These are phyloP conservation scores for Kuraishia piskuri DNA, from an alignment of 805 yeast genomes.

Conservation along the genomic window DNA sequence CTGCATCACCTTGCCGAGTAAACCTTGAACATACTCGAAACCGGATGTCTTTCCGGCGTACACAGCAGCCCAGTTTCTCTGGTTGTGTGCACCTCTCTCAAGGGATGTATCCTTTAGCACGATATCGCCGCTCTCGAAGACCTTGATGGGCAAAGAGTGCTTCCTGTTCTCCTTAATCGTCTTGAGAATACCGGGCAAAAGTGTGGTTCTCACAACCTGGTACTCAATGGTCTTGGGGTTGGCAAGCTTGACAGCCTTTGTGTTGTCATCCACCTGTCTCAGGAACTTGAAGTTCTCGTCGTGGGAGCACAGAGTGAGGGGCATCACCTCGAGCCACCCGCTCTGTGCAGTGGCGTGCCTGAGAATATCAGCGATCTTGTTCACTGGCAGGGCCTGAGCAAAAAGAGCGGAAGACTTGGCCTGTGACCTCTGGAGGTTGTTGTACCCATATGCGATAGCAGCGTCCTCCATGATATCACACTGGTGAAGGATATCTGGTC, in stretches of 20 bases:
- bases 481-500: slow-evolving; percentile 93
- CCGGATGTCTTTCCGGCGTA: slow-evolving; percentile 94
- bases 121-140: slow-evolving; percentile 93
- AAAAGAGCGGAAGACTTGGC: slow-evolving; percentile 74
- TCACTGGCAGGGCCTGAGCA: slow-evolving; percentile 84
- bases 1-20: slow-evolving; percentile 91
- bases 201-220: slow-evolving; percentile 94
- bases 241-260: slow-evolving; percentile 80
- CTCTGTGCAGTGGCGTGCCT: slow-evolving; percentile 89
- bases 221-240: slow-evolving; percentile 96
- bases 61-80: slow-evolving; percentile 91
- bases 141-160: slow-evolving; percentile 89
- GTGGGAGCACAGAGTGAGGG: slow-evolving; percentile 90
- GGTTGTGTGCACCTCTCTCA: slow-evolving; percentile 88
- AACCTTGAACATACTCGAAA: slow-evolving; percentile 90
- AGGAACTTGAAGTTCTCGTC: slow-evolving; percentile 93
- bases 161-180: slow-evolving; percentile 94
- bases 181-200: slow-evolving; percentile 90
- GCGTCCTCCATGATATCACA: slow-evolving; percentile 99
- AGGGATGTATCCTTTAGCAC: slow-evolving; percentile 71
- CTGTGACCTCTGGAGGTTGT: slow-evolving; percentile 71
- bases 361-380: slow-evolving; percentile 83
- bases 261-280: slow-evolving; percentile 62
- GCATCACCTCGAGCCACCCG: slow-evolving; percentile 94
- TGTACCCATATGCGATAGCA: slow-evolving; percentile 92